Evolutionary conservation across 2,329 filamentous ascomycete genomes (phyloP).

Genomic region (Monilinia polystroma): DNA sequence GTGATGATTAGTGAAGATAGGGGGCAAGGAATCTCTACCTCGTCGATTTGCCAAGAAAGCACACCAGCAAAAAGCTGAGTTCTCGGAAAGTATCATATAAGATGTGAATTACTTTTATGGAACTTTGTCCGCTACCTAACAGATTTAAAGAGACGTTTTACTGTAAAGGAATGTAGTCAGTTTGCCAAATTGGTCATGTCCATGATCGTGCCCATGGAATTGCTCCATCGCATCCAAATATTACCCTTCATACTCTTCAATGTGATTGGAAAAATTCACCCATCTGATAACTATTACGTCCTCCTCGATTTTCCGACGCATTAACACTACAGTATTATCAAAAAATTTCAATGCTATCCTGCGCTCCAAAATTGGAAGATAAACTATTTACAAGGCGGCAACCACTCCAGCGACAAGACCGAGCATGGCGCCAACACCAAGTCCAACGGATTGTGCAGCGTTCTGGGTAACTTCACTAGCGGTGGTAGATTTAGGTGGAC

Average conservation of each 20-base stretch:
- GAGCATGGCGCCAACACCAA: constrained; percentile 13
- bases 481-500: background rate
- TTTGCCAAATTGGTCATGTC: background rate
- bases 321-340: background rate
- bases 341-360: background rate
- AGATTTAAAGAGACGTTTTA: background rate
- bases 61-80: background rate
- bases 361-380: background rate
- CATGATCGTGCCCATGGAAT: background rate
- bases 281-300: constrained; percentile 1
- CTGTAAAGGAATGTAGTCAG: constrained; percentile 4
- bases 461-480: constrained; percentile 1
- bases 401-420: constrained; percentile 3
- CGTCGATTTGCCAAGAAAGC: background rate
- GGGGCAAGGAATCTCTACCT: background rate
- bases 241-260: background rate
- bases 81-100: background rate
- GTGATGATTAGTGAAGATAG: background rate
- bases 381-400: constrained; percentile 13
- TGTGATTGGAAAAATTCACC: background rate
- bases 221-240: background rate
- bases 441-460: constrained; percentile 3
- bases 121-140: background rate
- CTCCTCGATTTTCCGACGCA: background rate
- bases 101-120: constrained; percentile 2